phyloP scores from a whole-genome alignment of 1,284 basidiomycete genomes.

The Tetrapyrgos nigripes region DNA sequence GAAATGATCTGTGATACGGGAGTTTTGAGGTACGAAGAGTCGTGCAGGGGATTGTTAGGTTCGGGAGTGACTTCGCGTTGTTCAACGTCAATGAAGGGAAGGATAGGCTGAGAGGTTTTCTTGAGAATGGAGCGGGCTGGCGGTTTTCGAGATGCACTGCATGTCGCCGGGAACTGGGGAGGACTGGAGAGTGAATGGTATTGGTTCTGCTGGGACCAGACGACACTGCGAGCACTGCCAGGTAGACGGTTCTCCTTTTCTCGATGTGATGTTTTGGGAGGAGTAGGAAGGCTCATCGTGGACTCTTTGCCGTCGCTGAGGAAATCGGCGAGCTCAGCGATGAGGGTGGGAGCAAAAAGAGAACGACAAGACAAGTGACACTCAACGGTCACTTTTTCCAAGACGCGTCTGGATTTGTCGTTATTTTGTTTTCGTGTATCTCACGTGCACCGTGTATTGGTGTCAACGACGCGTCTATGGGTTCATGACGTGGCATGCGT shows the following conservation, averaged over 20 bases:
- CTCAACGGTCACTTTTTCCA: not conserved
- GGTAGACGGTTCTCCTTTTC: slow-evolving; percentile 51
- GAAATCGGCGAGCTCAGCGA: not conserved
- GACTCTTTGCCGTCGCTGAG: not conserved
- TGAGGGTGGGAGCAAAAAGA: slow-evolving; percentile 1
- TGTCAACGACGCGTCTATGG: slow-evolving; percentile 1
- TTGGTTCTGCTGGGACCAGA: slow-evolving; percentile 64
- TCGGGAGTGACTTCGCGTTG: slow-evolving; percentile 73
- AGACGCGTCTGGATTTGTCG: no score
- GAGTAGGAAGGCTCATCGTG: slow-evolving; percentile 61
- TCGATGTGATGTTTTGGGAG: slow-evolving; percentile 66
- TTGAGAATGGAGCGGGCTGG: slow-evolving; percentile 73
- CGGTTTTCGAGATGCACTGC: slow-evolving; percentile 42
- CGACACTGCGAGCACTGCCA: slow-evolving; percentile 50
- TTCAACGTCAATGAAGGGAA: slow-evolving; percentile 44
- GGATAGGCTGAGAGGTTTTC: slow-evolving; percentile 41
- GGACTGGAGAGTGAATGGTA: slow-evolving; percentile 54
- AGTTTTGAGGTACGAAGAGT: slow-evolving; percentile 65
- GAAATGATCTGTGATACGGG: slow-evolving; percentile 66
- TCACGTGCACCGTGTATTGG: no score
- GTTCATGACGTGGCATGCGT: no score
- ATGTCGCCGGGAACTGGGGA: slow-evolving; percentile 37
- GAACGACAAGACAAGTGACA: not conserved
- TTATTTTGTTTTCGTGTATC: no score
- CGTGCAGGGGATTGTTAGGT: slow-evolving; percentile 67